Conservation (phyloP, 192 early-diverging fungal species). For the Gryganskiella cystojenkinii region DNA sequence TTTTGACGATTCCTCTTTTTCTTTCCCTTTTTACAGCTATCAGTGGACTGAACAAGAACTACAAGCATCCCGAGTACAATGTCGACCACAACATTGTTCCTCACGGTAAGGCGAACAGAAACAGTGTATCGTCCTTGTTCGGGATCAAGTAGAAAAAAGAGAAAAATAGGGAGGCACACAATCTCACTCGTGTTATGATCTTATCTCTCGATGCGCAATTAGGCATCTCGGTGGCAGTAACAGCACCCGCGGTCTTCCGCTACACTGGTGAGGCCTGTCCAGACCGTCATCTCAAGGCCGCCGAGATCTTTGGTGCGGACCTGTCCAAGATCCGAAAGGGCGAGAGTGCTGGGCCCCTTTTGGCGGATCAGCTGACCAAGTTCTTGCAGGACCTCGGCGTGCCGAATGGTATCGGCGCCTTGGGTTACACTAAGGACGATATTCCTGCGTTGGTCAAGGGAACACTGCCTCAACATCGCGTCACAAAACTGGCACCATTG, state of each 20-base stretch:
- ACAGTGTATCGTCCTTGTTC: neutral
- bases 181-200: no score
- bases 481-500: slow-evolving; percentile 88
- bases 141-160: slow-evolving; percentile 16
- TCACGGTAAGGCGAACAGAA: slow-evolving; percentile 13
- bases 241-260: slow-evolving; percentile 91
- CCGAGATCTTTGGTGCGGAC: slow-evolving; percentile 71
- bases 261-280: slow-evolving; percentile 84
- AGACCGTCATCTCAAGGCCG: slow-evolving; percentile 88
- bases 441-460: slow-evolving; percentile 83
- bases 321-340: slow-evolving; percentile 64
- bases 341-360: slow-evolving; percentile 77
- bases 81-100: slow-evolving; percentile 78
- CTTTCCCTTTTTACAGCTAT: slow-evolving; percentile 63
- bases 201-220: slow-evolving; percentile 27
- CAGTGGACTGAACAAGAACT: slow-evolving; percentile 83
- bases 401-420: slow-evolving; percentile 81
- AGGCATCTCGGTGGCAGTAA: slow-evolving; percentile 90
- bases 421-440: slow-evolving; percentile 78
- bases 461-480: slow-evolving; percentile 91
- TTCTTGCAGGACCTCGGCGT: slow-evolving; percentile 84
- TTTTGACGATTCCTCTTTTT: neutral
- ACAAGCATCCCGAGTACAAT: slow-evolving; percentile 84
- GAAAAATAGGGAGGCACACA: no score
- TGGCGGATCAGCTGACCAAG: slow-evolving; percentile 80